These are phyloP conservation scores for Aegilops speltoides DNA, from an alignment of 176 grass and related monocot genomes.

Conservation along the genomic window DNA sequence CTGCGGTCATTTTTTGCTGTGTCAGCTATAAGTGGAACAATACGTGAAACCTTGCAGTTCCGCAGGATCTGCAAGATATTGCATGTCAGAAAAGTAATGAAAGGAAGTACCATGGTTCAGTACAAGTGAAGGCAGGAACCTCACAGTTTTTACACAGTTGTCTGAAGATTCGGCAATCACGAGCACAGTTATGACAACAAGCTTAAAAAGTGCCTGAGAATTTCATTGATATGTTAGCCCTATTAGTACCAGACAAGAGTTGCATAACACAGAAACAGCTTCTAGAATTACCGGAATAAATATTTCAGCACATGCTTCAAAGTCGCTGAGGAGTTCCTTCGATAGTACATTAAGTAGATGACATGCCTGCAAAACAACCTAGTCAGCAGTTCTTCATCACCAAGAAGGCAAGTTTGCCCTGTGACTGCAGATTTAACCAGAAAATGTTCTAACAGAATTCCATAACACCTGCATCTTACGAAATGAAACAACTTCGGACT, in stretches of 20 bases:
- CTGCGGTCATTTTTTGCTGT: constrained; percentile 69
- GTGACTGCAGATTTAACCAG: constrained; percentile 18
- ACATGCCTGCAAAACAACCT: constrained; percentile 51
- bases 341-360: constrained; percentile 86
- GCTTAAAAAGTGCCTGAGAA: constrained; percentile 80
- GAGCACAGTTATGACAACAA: constrained; percentile 94
- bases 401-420: neutral
- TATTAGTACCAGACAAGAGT: constrained; percentile 17
- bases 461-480: neutral
- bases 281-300: constrained; percentile 87
- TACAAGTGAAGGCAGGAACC: constrained; percentile 29
- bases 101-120: constrained; percentile 13
- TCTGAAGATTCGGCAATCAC: constrained; percentile 93
- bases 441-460: constrained; percentile 7
- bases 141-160: constrained; percentile 91
- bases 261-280: constrained; percentile 11
- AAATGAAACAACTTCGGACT: neutral
- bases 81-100: constrained; percentile 31
- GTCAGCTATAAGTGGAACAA: constrained; percentile 63
- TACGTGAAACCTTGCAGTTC: constrained; percentile 78
- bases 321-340: constrained; percentile 82
- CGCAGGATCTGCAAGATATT: constrained; percentile 62
- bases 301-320: constrained; percentile 81
- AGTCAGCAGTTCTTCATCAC: constrained; percentile 14
- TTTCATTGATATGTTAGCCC: constrained; percentile 26